Evolutionary conservation across 148 eudicot species (phyloP).

Genomic region (Cornus controversa): DNA sequence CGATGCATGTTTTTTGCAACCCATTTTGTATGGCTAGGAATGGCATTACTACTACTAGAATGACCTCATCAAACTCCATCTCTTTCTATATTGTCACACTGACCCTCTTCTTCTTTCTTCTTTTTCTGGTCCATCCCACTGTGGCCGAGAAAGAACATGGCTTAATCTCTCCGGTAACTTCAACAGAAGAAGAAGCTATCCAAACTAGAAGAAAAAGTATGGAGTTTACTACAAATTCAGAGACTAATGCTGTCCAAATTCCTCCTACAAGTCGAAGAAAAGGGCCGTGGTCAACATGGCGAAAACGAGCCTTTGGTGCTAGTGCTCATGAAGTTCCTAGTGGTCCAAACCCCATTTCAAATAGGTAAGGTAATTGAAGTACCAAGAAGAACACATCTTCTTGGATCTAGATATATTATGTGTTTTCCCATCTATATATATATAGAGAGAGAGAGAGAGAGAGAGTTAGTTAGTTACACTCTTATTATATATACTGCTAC

Average conservation of each 20-base stretch:
- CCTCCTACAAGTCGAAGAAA: neutral
- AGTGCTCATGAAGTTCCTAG: slow-evolving; percentile 43
- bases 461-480: neutral
- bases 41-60: slow-evolving; percentile 14
- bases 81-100: slow-evolving; percentile 11
- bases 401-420: neutral
- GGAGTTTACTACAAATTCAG: neutral
- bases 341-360: slow-evolving; percentile 41
- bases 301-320: slow-evolving; percentile 11
- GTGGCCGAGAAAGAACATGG: neutral
- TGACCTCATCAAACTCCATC: neutral
- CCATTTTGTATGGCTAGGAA: neutral
- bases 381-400: neutral
- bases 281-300: slow-evolving; percentile 6
- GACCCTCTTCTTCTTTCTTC: slow-evolving; percentile 7
- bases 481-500: neutral
- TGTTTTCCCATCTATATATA: neutral
- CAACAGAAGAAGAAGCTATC: neutral
- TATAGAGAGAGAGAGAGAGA: too few relatives aligned
- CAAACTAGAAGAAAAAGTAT: neutral
- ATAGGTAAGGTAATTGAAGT: slow-evolving; percentile 19
- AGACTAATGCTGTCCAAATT: slow-evolving; percentile 4
- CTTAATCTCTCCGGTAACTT: neutral
- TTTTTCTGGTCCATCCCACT: slow-evolving; percentile 7
- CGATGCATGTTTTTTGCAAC: neutral